Evolutionary conservation across 2,329 filamentous ascomycete species (phyloP), one percentile per base, ranked within the genome.

Genomic region (Sporothrix pseudoabietina): DNA sequence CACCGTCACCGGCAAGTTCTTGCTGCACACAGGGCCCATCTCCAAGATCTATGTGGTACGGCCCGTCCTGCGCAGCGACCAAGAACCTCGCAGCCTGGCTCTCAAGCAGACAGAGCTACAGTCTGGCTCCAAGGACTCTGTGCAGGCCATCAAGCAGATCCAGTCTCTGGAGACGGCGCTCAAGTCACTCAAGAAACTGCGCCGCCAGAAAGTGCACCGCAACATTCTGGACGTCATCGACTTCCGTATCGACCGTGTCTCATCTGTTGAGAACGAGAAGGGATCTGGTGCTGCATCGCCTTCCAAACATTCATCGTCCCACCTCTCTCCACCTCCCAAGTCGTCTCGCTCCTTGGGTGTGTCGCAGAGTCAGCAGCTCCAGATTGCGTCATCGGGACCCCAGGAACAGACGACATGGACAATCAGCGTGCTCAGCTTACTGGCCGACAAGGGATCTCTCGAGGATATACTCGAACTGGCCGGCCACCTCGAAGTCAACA

Each of bases 371-470:
- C 72, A 65, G 4, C 55, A 54, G 55, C 72, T 63, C 19, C 57
- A 63, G 6, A 49, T 47, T 14, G 22, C 54, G 8, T 16, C 39
- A 7, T 55, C 68, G 8, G 47, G 61, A 8, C 41, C 82, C 54
- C 82, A 86, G 69, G 79, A 80, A 14, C 26, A 71, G 79, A 83
- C 77, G 72, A 81, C 74, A 7, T 97, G 93, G 92, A 91, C 89
- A 39, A 87, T 97, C 71, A 92, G 89, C 76, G 85, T 96, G 3
- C 84, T 98, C 30, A 90, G 88, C 57, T 92, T 94, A 66, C 87
- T 93, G 77, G 92, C 93, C 12, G 91, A 94, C 71, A 94, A 93
- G 80, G 94, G 94, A 0, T 93, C 94, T 0, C 83, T 99, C 16
- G 89, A 91, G 39, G 94, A 97, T 77, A 85, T 97, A 26, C 85